Conservation (phyloP, 495 filamentous ascomycete genomes). For the Lindgomyces ingoldianus region DNA sequence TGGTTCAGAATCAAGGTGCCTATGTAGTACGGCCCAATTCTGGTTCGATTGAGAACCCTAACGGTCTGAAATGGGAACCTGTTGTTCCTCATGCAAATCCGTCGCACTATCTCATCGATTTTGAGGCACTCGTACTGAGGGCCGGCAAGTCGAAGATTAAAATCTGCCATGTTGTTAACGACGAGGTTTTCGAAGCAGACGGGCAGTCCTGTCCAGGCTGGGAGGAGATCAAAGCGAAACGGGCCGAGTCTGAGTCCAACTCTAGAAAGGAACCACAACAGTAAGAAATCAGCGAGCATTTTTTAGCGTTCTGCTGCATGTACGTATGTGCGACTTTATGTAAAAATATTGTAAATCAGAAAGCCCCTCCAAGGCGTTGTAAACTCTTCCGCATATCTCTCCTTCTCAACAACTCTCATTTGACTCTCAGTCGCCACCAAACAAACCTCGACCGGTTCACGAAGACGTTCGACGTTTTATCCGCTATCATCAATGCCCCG, state of each 20-base stretch:
- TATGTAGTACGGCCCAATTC: conserved; percentile 64
- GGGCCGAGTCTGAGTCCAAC: too few species aligned
- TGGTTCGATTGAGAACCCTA: conserved; percentile 55
- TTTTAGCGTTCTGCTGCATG: background rate
- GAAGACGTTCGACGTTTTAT: too few species aligned
- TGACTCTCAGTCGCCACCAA: too few species aligned
- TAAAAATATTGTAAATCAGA: too few species aligned
- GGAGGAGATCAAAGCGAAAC: conserved; percentile 23
- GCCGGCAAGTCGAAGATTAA: conserved; percentile 80
- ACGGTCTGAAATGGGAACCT: conserved; percentile 59
- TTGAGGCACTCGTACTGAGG: conserved; percentile 56
- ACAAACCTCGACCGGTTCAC: too few species aligned
- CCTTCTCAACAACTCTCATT: too few species aligned
- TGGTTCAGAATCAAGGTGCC: conserved; percentile 59
- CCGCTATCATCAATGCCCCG: too few species aligned
- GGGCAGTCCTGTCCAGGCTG: conserved; percentile 31
- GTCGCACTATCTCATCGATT: conserved; percentile 25
- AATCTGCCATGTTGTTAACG: conserved; percentile 68
- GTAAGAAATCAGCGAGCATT: too few species aligned
- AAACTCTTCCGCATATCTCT: too few species aligned
- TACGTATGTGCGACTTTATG: too few species aligned
- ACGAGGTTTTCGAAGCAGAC: conserved; percentile 59
- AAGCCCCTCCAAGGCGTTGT: too few species aligned
- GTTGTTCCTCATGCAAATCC: conserved; percentile 7
- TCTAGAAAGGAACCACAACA: background rate